Evolutionary conservation across 2,329 filamentous ascomycete genomes (phyloP).

Genomic region (Sclerotinia minor): DNA sequence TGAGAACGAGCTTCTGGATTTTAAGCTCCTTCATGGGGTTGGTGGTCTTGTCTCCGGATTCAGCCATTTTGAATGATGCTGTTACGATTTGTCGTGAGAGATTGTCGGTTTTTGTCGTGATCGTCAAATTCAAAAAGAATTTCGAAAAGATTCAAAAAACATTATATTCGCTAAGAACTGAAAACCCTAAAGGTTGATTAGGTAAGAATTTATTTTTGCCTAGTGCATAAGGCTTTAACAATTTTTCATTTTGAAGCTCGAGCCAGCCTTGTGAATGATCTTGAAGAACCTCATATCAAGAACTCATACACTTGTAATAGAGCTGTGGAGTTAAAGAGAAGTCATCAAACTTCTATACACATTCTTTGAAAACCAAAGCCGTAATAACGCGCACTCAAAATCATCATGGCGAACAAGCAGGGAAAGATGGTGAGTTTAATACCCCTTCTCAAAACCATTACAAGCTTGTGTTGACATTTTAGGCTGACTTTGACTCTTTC

Average conservation of each 20-base stretch:
- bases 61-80: conserved; percentile 53
- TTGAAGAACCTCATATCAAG: conserved; percentile 25
- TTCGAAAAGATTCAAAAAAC: conserved; percentile 12
- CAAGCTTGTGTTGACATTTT: conserved; percentile 53
- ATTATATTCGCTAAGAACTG: conserved; percentile 18
- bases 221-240: conserved; percentile 20
- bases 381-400: conserved; percentile 43
- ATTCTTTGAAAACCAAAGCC: conserved; percentile 44
- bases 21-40: conserved; percentile 99
- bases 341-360: conserved; percentile 39
- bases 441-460: conserved; percentile 42
- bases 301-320: conserved; percentile 29
- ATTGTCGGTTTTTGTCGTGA: conserved; percentile 32
- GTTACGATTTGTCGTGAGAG: conserved; percentile 31
- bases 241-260: conserved; percentile 21
- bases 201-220: conserved; percentile 23
- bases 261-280: conserved; percentile 16
- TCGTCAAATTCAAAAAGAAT: conserved; percentile 27
- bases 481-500: conserved; percentile 58
- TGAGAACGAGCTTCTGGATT: conserved; percentile 99
- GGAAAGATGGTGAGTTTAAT: conserved; percentile 91
- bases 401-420: conserved; percentile 83
- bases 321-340: conserved; percentile 40
- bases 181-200: conserved; percentile 24
- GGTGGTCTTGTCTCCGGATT: conserved; percentile 73